Percentiles rank a stretch among this genome's conserved stretches.
These are phyloP conservation scores for Lactuca sativa DNA, from an alignment of 129 eudicot genomes.

Conservation along the genomic window DNA sequence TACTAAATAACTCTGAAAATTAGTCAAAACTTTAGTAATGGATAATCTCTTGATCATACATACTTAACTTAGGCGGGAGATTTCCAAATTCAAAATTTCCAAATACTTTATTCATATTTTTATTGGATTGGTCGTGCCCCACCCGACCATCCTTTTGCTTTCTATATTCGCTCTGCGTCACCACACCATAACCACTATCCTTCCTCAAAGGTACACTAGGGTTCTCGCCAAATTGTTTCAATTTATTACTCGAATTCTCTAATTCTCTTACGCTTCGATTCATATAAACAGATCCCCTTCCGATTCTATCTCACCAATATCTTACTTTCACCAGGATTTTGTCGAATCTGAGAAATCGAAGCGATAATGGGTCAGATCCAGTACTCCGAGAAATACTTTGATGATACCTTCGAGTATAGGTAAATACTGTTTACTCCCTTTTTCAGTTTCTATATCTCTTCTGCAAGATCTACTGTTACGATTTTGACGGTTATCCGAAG, in stretches of 20 bases:
- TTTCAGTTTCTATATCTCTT: neutral
- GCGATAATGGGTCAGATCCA: conserved; percentile 71
- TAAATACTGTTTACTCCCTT: conserved; percentile 6
- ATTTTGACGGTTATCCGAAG: neutral
- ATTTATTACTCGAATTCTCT: neutral
- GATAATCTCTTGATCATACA: too few species aligned
- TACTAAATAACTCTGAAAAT: too few species aligned
- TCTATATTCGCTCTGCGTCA: conserved; percentile 7
- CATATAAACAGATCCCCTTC: conserved; percentile 17
- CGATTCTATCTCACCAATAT: neutral
- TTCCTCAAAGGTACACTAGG: conserved; percentile 31
- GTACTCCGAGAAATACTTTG: conserved; percentile 78
- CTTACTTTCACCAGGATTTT: neutral
- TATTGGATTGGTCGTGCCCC: neutral
- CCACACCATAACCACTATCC: conserved; percentile 1
- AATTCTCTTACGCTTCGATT: neutral
- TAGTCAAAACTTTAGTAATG: too few species aligned
- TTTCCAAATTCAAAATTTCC: neutral
- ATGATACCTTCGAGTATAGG: conserved; percentile 86
- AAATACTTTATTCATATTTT: neutral
- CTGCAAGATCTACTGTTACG: neutral
- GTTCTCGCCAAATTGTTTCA: neutral
- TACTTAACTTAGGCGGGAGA: conserved; percentile 8
- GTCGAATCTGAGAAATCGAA: conserved; percentile 10
- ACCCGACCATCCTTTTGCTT: neutral